Evolutionary conservation across 352 stramenopile genomes (phyloP).

Genomic region (Phytophthora megakarya): DNA sequence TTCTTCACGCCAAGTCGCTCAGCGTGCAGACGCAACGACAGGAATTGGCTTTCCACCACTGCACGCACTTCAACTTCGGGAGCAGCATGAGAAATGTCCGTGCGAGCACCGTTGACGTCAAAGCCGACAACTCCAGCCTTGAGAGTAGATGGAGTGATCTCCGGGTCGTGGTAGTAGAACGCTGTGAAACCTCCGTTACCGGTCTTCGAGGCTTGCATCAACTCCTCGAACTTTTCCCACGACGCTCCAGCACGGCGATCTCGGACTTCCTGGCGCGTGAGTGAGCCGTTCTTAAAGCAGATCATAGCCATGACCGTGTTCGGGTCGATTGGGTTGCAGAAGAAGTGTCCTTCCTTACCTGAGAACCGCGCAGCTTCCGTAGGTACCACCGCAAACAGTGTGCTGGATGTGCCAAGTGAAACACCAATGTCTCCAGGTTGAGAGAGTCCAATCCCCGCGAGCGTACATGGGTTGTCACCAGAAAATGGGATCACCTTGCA

Average conservation of each 20-base stretch:
- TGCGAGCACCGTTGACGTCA: conserved; percentile 26
- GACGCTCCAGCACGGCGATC: conserved; percentile 44
- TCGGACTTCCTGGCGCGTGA: conserved; percentile 69
- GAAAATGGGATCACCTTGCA: conserved; percentile 79
- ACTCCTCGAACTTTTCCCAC: conserved; percentile 62
- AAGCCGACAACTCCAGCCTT: conserved; percentile 57
- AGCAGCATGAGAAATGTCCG: conserved; percentile 21
- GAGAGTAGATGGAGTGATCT: conserved; percentile 66
- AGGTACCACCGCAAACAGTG: conserved; percentile 62
- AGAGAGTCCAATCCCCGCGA: conserved; percentile 69
- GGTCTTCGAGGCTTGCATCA: conserved; percentile 43
- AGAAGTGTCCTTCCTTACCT: conserved; percentile 79
- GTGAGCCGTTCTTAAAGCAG: conserved; percentile 86
- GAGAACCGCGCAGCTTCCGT: conserved; percentile 48
- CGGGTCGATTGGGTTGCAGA: conserved; percentile 78
- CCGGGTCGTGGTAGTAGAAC: conserved; percentile 69
- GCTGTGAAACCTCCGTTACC: conserved; percentile 54
- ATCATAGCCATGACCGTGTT: conserved; percentile 85
- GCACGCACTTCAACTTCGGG: conserved; percentile 54
- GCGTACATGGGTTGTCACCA: conserved; percentile 82
- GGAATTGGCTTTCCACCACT: conserved; percentile 70
- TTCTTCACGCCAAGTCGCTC: conserved; percentile 59
- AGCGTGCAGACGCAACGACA: conserved; percentile 60
- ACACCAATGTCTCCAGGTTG: conserved; percentile 59
- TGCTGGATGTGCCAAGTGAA: conserved; percentile 71